Conservation (phyloP, 2,329 filamentous ascomycete genomes). For the Exophiala spinifera region DNA sequence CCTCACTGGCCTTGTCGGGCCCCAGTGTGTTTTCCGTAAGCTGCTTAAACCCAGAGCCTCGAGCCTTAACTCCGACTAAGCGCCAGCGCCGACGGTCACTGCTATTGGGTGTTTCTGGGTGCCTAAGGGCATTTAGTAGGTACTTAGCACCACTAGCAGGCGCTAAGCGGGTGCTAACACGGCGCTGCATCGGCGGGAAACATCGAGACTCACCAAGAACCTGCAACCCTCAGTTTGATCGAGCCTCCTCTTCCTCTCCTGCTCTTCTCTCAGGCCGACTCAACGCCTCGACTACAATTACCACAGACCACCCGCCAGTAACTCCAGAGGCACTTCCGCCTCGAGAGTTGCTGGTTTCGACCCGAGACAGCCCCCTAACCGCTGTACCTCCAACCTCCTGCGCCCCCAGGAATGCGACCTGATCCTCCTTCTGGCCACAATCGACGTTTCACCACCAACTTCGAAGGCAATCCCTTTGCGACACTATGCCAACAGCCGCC, state of each 20-base stretch:
- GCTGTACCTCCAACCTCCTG: neutral
- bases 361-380: neutral
- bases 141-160: too few species aligned
- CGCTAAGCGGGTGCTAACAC: too few species aligned
- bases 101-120: too few species aligned
- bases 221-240: too few species aligned
- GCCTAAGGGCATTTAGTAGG: too few species aligned
- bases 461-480: neutral
- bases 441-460: slow-evolving; percentile 5
- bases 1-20: too few species aligned
- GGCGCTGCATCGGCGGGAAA: too few species aligned
- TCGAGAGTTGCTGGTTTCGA: slow-evolving; percentile 18
- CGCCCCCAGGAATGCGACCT: neutral
- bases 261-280: neutral
- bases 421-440: slow-evolving; percentile 7
- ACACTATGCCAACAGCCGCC: slow-evolving; percentile 14
- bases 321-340: slow-evolving; percentile 13
- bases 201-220: too few species aligned
- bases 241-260: neutral
- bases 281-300: neutral
- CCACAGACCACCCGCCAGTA: slow-evolving; percentile 5
- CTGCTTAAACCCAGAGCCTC: too few species aligned
- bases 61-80: too few species aligned
- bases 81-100: too few species aligned
- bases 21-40: too few species aligned